Percentiles rank a stretch among this genome's conserved stretches.
phyloP scores from a whole-genome alignment of 73 alveolate genomes.

The Tetrahymena borealis region DNA sequence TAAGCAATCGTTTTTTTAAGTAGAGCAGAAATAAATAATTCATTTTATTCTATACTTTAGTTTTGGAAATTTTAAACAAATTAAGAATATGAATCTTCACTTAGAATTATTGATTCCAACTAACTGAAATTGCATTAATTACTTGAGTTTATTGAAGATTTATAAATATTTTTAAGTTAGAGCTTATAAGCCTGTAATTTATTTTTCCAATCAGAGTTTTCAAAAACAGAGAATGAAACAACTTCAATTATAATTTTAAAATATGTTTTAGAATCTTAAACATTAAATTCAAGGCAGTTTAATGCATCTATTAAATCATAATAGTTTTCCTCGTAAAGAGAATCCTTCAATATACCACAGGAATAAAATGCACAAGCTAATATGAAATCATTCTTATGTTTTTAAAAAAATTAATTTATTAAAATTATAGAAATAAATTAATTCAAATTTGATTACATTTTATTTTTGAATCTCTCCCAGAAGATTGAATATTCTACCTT shows the following conservation, averaged over 20 bases:
- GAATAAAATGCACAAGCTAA: background rate
- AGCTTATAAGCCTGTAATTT: background rate
- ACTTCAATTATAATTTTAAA: background rate
- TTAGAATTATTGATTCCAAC: background rate
- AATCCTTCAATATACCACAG: background rate
- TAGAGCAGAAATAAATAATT: background rate
- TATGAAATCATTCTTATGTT: background rate
- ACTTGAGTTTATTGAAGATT: background rate
- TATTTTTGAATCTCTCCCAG: background rate
- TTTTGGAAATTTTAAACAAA: background rate
- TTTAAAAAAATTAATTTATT: background rate
- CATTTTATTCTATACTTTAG: background rate
- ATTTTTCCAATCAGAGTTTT: background rate
- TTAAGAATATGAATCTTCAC: background rate
- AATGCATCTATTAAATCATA: background rate
- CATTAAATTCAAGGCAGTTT: background rate
- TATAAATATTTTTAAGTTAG: background rate
- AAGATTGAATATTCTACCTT: background rate
- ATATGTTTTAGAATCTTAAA: background rate
- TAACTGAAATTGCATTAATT: background rate
- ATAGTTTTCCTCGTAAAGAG: background rate
- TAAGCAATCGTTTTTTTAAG: background rate
- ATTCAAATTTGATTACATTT: background rate
- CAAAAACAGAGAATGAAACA: background rate
- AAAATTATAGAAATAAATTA: background rate